A percentile compares a stretch with the other conserved stretches of the same genome.
Conservation (phyloP, 176 grass and related monocot genomes). For the Zoysia japonica region DNA sequence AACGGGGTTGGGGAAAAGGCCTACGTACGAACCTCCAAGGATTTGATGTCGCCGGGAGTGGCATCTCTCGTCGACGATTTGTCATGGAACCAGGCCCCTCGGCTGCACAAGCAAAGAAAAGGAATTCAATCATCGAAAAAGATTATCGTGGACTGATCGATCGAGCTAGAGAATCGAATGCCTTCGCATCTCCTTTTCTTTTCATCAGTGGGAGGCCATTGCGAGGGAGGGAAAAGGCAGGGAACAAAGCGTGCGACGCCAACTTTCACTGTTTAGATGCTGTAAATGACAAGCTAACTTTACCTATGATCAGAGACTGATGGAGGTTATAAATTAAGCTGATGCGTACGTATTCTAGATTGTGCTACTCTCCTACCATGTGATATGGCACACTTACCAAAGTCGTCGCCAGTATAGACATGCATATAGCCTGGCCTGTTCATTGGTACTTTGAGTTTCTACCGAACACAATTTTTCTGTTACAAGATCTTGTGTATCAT, state of each 20-base stretch:
- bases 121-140: slow-evolving; percentile 36
- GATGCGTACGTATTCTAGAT: slow-evolving; percentile 27
- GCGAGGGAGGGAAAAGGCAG: slow-evolving; percentile 42
- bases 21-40: slow-evolving; percentile 55
- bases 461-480: not conserved
- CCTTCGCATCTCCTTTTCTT: slow-evolving; percentile 54
- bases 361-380: slow-evolving; percentile 14
- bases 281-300: slow-evolving; percentile 67
- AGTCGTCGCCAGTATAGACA: slow-evolving; percentile 11
- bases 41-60: slow-evolving; percentile 56
- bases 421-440: not conserved
- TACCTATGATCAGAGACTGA: slow-evolving; percentile 46
- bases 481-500: not conserved
- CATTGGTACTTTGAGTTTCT: not conserved
- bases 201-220: slow-evolving; percentile 79
- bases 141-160: slow-evolving; percentile 39
- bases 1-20: slow-evolving; percentile 6
- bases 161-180: slow-evolving; percentile 54
- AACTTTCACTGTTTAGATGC: slow-evolving; percentile 74
- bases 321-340: slow-evolving; percentile 19
- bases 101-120: slow-evolving; percentile 54
- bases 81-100: slow-evolving; percentile 69
- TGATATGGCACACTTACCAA: slow-evolving; percentile 44
- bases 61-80: slow-evolving; percentile 70
- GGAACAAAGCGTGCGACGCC: slow-evolving; percentile 54